phyloP scores from a whole-genome alignment of 352 stramenopile species.

The Pythium phragmiticola region DNA sequence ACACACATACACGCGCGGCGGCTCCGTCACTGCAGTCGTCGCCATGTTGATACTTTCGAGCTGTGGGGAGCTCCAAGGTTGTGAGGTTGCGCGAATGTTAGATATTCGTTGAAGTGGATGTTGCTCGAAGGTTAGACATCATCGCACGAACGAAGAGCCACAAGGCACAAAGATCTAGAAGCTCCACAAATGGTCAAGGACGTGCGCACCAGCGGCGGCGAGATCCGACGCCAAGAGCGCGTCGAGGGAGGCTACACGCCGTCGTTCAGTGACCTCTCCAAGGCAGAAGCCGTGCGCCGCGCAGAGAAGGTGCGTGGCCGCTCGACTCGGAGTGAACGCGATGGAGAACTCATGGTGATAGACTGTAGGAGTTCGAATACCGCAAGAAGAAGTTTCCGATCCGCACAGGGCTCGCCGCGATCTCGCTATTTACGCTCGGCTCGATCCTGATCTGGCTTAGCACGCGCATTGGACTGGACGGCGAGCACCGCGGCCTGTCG shows the following conservation, averaged over 20 bases:
- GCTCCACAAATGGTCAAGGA: conserved; percentile 55
- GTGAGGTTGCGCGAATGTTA: conserved; percentile 4
- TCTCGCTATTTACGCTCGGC: conserved; percentile 68
- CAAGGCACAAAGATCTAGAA: background rate
- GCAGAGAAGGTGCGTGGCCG: conserved; percentile 26
- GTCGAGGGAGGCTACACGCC: conserved; percentile 20
- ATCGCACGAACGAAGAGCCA: conserved; percentile 19
- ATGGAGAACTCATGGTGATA: background rate
- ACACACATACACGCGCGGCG: conserved; percentile 43
- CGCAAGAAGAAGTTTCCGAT: conserved; percentile 64
- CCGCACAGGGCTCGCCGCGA: conserved; percentile 67
- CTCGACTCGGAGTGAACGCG: conserved; percentile 23
- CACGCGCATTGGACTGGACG: conserved; percentile 73
- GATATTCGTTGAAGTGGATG: too few species aligned
- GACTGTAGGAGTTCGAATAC: conserved; percentile 28
- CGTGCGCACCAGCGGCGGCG: conserved; percentile 25
- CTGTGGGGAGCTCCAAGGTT: background rate
- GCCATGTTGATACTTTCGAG: background rate
- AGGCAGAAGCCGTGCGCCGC: conserved; percentile 31
- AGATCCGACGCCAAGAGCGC: conserved; percentile 36
- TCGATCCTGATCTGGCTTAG: conserved; percentile 77
- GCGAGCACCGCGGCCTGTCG: conserved; percentile 66
- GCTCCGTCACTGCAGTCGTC: conserved; percentile 5
- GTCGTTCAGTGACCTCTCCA: conserved; percentile 38
- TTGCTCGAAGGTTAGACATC: too few species aligned